Base-by-base conservation (phyloP, 257 asterid species). In the Paulownia fortunei region DNA sequence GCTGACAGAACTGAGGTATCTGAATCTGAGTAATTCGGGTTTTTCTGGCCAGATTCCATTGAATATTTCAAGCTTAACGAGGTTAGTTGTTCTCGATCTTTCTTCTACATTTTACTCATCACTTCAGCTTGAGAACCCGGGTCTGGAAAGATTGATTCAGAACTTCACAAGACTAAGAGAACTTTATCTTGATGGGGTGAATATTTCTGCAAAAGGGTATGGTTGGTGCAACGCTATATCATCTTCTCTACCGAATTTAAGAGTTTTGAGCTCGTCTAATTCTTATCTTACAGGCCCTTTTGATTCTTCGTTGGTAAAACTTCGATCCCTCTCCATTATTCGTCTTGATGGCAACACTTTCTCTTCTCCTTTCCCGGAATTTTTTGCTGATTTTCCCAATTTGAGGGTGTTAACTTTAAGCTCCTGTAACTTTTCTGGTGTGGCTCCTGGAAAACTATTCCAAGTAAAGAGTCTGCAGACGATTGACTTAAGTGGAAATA, bases 101-200 rank as follows among this genome's bases (percentile, higher is more conserved):
- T 82, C 89, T 10, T 32, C 52, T 15, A 19, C 67, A 13, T 21
- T 39, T 51, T 42, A 36, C 55, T 47, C 77, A 21, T 11, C 76
- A 0, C 62, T 81, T 18, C 49, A 12, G 73, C 89, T 90, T 8
- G 77, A 67, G 72, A 84, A 64, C 58, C 90, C 90, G 23, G 73
- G 84, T 68, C 72, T 89, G 42, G 47, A 36, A 23, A 34, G 26
- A 37, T 60, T 87, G 65, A 79, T 85, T 72, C 73, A 60, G 11
- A 81, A 74, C 51, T 83, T 69, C 32, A 58, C 70, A 5, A 74
- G n/a, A 9, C 76, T 90, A 4, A 80, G 69, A 65, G 89, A 88
- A 10, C 82, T 88, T 79, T 73, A 85, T 76, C 90, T 90, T 60
- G 91, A 88, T 74, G 47, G 76, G 19, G 90, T 84, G 21, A 79